Evolutionary conservation across 805 yeast species (phyloP).

Genomic region (Yarrowia porcina): DNA sequence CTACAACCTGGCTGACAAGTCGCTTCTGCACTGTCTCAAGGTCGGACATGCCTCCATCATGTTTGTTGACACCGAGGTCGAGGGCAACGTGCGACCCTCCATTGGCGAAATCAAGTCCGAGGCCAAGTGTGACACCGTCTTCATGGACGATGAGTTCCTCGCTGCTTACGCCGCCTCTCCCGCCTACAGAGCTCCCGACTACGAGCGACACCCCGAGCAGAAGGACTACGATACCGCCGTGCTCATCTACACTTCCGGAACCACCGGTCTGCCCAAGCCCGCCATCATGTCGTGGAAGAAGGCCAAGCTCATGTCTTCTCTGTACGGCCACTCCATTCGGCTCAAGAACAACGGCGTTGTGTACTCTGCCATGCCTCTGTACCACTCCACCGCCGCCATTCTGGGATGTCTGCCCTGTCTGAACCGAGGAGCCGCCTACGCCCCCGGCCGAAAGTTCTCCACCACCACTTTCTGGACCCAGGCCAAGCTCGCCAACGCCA

Average conservation of each 20-base stretch:
- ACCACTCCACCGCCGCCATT: conserved; percentile 91
- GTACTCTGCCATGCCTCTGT: conserved; percentile 91
- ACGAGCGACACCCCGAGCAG: conserved; percentile 53
- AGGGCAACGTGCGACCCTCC: conserved; percentile 50
- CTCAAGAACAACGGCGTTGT: conserved; percentile 55
- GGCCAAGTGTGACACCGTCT: conserved; percentile 30
- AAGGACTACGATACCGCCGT: conserved; percentile 61
- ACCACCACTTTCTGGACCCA: conserved; percentile 88
- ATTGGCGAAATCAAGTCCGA: conserved; percentile 42
- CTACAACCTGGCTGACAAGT: conserved; percentile 68
- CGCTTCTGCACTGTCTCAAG: conserved; percentile 75
- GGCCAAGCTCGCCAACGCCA: conserved; percentile 63
- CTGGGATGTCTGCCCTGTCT: conserved; percentile 62
- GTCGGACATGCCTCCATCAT: conserved; percentile 62
- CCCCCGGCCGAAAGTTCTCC: conserved; percentile 77
- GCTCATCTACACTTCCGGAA: conserved; percentile 87
- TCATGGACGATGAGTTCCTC: conserved; percentile 47
- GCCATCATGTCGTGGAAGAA: conserved; percentile 93
- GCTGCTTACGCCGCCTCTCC: conserved; percentile 42
- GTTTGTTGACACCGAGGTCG: conserved; percentile 71
- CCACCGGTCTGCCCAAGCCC: conserved; percentile 92
- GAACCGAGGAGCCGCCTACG: conserved; percentile 67
- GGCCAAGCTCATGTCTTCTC: conserved; percentile 61
- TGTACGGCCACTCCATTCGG: conserved; percentile 68
- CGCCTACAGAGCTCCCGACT: conserved; percentile 50